Percentiles rank a stretch among this genome's conserved stretches.
Conservation (phyloP, 202 grass and related monocot species). For the Panicum hallii region DNA sequence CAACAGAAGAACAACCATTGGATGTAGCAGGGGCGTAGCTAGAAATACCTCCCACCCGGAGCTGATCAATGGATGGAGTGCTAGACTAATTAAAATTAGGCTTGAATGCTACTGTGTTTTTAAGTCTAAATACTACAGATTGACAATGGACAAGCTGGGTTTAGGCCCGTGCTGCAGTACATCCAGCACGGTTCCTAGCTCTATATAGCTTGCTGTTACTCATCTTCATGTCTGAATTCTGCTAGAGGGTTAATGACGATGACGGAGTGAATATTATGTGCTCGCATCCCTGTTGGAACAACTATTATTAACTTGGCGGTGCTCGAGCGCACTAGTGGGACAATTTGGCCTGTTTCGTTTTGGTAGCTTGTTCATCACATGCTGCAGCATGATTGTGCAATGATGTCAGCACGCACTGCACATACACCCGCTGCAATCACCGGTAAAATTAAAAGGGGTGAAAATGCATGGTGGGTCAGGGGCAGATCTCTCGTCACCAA, state of each 20-base stretch:
- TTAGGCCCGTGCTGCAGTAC: too few species aligned
- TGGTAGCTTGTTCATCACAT: background rate
- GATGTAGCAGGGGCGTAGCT: background rate
- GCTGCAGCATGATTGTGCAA: constrained; percentile 7
- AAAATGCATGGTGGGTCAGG: background rate
- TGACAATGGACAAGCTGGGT: too few species aligned
- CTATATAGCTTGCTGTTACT: too few species aligned
- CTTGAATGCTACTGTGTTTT: too few species aligned
- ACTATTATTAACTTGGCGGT: constrained; percentile 9
- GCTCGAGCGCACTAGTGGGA: background rate
- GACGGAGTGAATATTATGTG: background rate
- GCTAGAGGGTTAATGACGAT: background rate
- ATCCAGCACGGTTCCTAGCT: background rate
- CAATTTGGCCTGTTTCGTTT: background rate
- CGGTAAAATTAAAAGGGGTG: background rate
- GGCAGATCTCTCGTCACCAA: background rate
- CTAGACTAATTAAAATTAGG: too few species aligned
- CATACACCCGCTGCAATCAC: background rate
- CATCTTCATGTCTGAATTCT: too few species aligned
- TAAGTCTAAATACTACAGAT: too few species aligned
- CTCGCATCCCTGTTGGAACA: background rate
- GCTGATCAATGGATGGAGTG: too few species aligned
- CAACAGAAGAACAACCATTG: background rate
- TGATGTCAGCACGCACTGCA: constrained; percentile 6
- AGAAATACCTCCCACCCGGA: too few species aligned